A percentile compares a stretch with the other conserved stretches of the same genome.
Evolutionary conservation across 208 protist genomes (phyloP).

Genomic region (Trypanosoma avium): DNA sequence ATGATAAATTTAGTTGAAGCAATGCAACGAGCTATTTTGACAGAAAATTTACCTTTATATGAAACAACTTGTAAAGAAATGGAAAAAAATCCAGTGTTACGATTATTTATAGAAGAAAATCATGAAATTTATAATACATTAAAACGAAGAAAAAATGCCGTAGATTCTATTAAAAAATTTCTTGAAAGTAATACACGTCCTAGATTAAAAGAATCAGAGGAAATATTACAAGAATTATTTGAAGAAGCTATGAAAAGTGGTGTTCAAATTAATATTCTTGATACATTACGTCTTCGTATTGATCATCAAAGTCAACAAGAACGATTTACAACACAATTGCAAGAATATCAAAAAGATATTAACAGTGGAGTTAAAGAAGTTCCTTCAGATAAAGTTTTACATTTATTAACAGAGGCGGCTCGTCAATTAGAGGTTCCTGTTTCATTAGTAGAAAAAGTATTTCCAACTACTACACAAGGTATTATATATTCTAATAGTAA

Average conservation of each 20-base stretch:
- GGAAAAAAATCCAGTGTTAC: conserved; percentile 1
- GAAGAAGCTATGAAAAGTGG: conserved; percentile 10
- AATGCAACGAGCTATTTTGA: conserved; percentile 7
- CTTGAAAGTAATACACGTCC: conserved; percentile 5
- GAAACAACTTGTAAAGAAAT: conserved; percentile 20
- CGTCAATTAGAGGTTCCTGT: conserved; percentile 21
- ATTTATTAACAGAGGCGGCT: conserved; percentile 15
- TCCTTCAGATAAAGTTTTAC: not conserved
- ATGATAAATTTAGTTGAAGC: conserved; percentile 28
- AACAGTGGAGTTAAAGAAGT: not conserved
- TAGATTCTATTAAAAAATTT: conserved; percentile 15
- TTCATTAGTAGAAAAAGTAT: not conserved
- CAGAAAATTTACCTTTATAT: conserved; percentile 17
- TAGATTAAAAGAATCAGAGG: conserved; percentile 7
- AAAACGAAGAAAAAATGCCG: not conserved
- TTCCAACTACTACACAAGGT: not conserved
- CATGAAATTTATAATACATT: conserved; percentile 10
- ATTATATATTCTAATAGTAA: not conserved
- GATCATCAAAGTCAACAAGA: conserved; percentile 18
- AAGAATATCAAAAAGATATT: not conserved
- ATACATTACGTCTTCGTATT: conserved; percentile 10
- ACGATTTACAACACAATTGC: conserved; percentile 8
- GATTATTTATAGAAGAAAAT: conserved; percentile 18
- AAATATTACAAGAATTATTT: conserved; percentile 17
- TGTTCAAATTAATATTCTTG: not conserved